These are phyloP conservation scores for Dicorynia guianensis DNA, from an alignment of 306 rosid species.

Conservation along the genomic window DNA sequence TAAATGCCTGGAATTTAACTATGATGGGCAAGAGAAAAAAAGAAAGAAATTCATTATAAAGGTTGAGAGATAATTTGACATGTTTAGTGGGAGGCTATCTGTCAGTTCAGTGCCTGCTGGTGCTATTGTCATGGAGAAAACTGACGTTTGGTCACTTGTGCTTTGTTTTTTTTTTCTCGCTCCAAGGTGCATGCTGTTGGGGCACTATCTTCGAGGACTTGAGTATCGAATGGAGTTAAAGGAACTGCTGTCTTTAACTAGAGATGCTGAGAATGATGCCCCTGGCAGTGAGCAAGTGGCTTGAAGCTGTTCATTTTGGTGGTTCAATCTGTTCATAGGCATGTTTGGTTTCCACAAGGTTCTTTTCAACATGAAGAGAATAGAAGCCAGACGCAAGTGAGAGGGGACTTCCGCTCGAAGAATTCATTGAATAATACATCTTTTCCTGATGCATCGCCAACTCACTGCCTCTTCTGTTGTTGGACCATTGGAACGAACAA, in stretches of 20 bases:
- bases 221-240: slow-evolving; percentile 85
- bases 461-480: slow-evolving; percentile 28
- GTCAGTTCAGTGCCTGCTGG: slow-evolving; percentile 23
- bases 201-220: slow-evolving; percentile 90
- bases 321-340: slow-evolving; percentile 47
- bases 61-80: slow-evolving; percentile 25
- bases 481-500: slow-evolving; percentile 17
- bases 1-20: not conserved
- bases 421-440: slow-evolving; percentile 11
- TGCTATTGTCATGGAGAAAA: slow-evolving; percentile 17
- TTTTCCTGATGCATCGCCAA: slow-evolving; percentile 10
- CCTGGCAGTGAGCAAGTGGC: slow-evolving; percentile 49
- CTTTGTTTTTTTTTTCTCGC: not conserved
- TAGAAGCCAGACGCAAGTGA: slow-evolving; percentile 18
- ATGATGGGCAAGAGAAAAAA: not conserved
- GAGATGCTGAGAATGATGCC: slow-evolving; percentile 51
- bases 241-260: slow-evolving; percentile 69
- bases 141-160: slow-evolving; percentile 34
- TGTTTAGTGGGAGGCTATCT: slow-evolving; percentile 11
- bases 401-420: slow-evolving; percentile 31
- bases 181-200: slow-evolving; percentile 89
- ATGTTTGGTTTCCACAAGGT: slow-evolving; percentile 13
- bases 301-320: slow-evolving; percentile 46
- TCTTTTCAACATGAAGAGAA: slow-evolving; percentile 39
- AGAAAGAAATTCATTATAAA: slow-evolving; percentile 8